These are phyloP conservation scores for Blastobotrys malaysiensis DNA, from an alignment of 1,139 yeast genomes.

Conservation along the genomic window DNA sequence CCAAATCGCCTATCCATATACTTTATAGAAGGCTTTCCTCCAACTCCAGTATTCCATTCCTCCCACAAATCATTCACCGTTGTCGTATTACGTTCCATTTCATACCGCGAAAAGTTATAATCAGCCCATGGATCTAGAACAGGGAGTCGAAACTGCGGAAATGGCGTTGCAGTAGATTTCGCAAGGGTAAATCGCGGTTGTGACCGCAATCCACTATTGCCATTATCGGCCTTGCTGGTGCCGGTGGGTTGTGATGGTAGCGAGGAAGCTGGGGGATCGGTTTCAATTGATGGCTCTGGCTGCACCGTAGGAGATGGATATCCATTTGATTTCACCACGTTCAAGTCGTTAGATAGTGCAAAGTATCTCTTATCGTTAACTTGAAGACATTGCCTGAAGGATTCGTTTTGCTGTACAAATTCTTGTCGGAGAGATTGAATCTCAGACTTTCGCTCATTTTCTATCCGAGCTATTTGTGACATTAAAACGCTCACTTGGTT, in stretches of 20 bases:
- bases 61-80: neutral
- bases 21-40: neutral
- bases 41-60: neutral
- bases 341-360: neutral
- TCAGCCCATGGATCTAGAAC: neutral
- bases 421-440: neutral
- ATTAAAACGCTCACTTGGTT: neutral
- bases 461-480: neutral
- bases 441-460: neutral
- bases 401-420: neutral
- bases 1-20: neutral
- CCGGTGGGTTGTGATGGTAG: neutral
- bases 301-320: neutral
- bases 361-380: neutral
- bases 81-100: neutral
- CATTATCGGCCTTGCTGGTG: neutral
- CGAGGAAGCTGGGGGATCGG: neutral
- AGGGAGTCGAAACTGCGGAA: neutral
- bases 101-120: neutral
- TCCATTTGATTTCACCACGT: neutral
- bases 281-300: neutral
- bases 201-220: neutral
- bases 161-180: neutral
- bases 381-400: neutral
- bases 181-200: neutral